These are phyloP conservation scores for Adansonia gregorii DNA, from an alignment of 441 rosid species.

Conservation along the genomic window DNA sequence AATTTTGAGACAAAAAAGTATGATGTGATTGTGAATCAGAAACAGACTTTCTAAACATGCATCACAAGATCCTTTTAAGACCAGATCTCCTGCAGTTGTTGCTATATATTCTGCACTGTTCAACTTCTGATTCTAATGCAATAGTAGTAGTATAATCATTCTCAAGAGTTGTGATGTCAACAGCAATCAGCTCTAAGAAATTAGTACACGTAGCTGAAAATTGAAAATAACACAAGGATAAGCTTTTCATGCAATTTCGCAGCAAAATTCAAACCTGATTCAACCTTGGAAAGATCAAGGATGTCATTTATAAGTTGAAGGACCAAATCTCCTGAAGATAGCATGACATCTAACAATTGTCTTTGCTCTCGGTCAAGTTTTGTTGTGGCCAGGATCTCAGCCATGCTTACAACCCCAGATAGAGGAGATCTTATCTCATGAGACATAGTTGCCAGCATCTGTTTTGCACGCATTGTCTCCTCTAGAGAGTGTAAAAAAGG, in stretches of 20 bases:
- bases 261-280: conserved; percentile 60
- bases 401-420: conserved; percentile 92
- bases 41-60: conserved; percentile 8
- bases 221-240: background rate
- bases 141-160: background rate
- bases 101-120: background rate
- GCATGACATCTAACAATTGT: conserved; percentile 80
- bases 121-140: background rate
- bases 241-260: background rate
- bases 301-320: conserved; percentile 93
- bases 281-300: conserved; percentile 98
- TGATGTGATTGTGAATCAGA: background rate
- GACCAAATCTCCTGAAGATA: conserved; percentile 94
- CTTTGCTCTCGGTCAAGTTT: conserved; percentile 80
- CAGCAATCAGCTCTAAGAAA: background rate
- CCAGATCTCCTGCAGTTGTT: background rate
- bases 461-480: conserved; percentile 98
- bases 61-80: background rate
- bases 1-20: background rate
- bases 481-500: conserved; percentile 47
- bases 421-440: conserved; percentile 97
- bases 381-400: conserved; percentile 85
- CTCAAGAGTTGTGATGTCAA: background rate
- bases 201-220: background rate
- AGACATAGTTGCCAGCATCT: conserved; percentile 97